Base-by-base conservation (phyloP, 257 asterid genomes). In the Ajuga chamaepitys region DNA sequence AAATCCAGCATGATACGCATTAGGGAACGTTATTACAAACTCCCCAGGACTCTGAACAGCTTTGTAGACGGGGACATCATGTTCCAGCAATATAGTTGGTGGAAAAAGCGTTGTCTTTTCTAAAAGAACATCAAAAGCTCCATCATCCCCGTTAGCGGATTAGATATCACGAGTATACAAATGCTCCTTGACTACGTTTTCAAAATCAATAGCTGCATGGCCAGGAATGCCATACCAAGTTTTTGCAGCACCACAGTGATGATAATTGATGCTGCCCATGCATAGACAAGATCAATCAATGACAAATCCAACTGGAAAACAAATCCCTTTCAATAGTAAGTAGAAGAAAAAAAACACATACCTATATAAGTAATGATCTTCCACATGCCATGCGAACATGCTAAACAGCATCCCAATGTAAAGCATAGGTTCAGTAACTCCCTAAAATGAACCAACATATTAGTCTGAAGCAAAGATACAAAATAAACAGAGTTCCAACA, bases 361-460 rank as follows among this genome's bases (percentile, higher is more conserved):
- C 99, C 97, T 93, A 63, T 93, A 89, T 62, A 93, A 72, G 83
- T 93, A 93, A 85, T 93, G 99, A 78, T 93, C 99, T 82, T 93
- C 99, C 67, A 89, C 99, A 58, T 93, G 99, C 99, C 99, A 93
- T 58, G 99, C 99, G 73, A 93, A 93, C 96, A 93, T 83, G 74
- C 99, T 93, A 67, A 93, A 93, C 57, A 93, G 82, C 99, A 94
- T 94, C 53, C 99, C 99, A 38, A 94, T 90, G 76, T 94, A 94
- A 25, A 94, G 88, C 99, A 94, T 94, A 10, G 99, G 99, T 77
- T 94, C 99, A 63, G 99, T 94, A 63, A 94, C 97, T 73, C 99
- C 99, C 99, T 90, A 84, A 28, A 70, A 63, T n/a, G 66, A 24
- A 77, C 66, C 46, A 62, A 55, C n/a, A 60, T 38, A 44, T 73